Percentiles rank a stretch among this genome's conserved stretches.
Conservation (phyloP, 805 yeast genomes). For the Saccharomycopsis oosterbeekiorum region DNA sequence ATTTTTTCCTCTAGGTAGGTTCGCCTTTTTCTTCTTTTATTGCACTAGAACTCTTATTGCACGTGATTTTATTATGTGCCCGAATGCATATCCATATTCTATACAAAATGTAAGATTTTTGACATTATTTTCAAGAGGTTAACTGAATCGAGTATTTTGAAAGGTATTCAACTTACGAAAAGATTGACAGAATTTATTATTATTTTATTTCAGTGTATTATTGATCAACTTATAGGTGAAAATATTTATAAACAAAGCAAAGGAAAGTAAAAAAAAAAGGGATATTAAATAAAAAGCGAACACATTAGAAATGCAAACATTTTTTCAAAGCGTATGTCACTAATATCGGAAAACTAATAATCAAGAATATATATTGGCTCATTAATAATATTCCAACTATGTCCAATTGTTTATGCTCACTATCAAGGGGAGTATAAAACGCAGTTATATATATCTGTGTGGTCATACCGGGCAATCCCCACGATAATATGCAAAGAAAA, state of each 20-base stretch:
- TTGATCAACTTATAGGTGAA: too few species aligned
- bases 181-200: too few species aligned
- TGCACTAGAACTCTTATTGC: too few species aligned
- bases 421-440: conserved; percentile 62
- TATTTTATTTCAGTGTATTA: too few species aligned
- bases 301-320: conserved; percentile 1
- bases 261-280: too few species aligned
- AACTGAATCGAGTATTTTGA: too few species aligned
- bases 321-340: conserved; percentile 12
- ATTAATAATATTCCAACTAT: conserved; percentile 70
- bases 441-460: conserved; percentile 83
- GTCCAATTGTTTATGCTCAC: conserved; percentile 52
- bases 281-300: background rate
- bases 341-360: conserved; percentile 16
- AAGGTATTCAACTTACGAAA: too few species aligned
- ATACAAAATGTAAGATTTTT: too few species aligned
- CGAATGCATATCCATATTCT: too few species aligned
- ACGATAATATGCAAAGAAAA: conserved; percentile 66
- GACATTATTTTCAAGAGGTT: too few species aligned
- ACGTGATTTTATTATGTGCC: too few species aligned
- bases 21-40: background rate
- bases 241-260: too few species aligned
- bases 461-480: conserved; percentile 86
- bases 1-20: background rate
- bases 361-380: conserved; percentile 48